These are phyloP conservation scores for Sphaerostilbella broomeana DNA, from an alignment of 2,329 filamentous ascomycete genomes.

Conservation along the genomic window DNA sequence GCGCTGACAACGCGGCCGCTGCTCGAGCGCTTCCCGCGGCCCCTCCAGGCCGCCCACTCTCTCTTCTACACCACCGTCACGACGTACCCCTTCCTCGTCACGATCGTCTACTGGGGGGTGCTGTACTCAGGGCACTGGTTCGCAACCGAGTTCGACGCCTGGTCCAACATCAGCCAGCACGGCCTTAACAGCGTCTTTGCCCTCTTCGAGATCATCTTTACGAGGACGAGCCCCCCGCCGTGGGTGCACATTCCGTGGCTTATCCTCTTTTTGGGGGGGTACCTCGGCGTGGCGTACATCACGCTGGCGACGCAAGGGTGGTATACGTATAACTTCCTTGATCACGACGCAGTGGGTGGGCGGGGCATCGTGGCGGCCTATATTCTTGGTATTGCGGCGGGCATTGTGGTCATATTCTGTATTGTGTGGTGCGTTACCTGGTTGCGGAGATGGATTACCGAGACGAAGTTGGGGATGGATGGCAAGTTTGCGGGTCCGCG, in stretches of 20 bases:
- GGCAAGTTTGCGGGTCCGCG: slow-evolving; percentile 34
- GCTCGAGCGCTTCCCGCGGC: slow-evolving; percentile 52
- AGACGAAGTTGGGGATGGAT: slow-evolving; percentile 37
- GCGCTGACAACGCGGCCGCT: slow-evolving; percentile 46
- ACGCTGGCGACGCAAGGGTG: slow-evolving; percentile 63
- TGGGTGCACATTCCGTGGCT: slow-evolving; percentile 63
- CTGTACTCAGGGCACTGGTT: slow-evolving; percentile 51
- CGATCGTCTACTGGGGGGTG: slow-evolving; percentile 63
- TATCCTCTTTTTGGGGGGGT: slow-evolving; percentile 63
- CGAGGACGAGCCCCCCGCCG: slow-evolving; percentile 53
- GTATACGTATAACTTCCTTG: slow-evolving; percentile 75
- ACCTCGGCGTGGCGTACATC: slow-evolving; percentile 68
- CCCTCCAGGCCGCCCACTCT: slow-evolving; percentile 58
- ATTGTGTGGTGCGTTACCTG: slow-evolving; percentile 45
- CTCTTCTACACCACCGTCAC: slow-evolving; percentile 58
- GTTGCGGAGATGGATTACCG: slow-evolving; percentile 43
- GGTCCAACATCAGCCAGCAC: slow-evolving; percentile 67
- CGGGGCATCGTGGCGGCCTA: slow-evolving; percentile 53
- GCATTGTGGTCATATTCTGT: slow-evolving; percentile 45
- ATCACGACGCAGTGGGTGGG: slow-evolving; percentile 48
- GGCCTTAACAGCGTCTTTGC: slow-evolving; percentile 67
- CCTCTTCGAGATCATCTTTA: slow-evolving; percentile 65
- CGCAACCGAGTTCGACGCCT: slow-evolving; percentile 43
- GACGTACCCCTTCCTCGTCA: slow-evolving; percentile 62
- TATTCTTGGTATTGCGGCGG: slow-evolving; percentile 52